phyloP scores from a whole-genome alignment of 805 yeast species.

The Wickerhamomyces silvicola region DNA sequence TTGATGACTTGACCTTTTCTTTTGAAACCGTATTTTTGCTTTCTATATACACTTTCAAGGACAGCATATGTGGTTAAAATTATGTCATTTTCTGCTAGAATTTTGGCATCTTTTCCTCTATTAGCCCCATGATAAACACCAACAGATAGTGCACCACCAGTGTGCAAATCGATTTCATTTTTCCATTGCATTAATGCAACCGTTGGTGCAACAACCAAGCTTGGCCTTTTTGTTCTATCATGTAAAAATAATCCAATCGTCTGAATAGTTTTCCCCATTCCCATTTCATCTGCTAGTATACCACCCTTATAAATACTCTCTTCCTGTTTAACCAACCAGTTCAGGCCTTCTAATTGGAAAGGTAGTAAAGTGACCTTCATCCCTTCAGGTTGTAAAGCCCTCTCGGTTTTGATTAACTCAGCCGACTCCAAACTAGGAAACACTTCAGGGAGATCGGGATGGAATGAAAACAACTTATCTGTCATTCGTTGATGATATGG shows the following conservation, averaged over 20 bases:
- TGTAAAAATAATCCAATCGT: conserved; percentile 81
- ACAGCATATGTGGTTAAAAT: conserved; percentile 90
- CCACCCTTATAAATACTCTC: conserved; percentile 79
- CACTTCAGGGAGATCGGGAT: conserved; percentile 70
- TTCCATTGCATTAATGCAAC: conserved; percentile 99
- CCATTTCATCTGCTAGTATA: conserved; percentile 97
- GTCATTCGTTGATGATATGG: conserved; percentile 70
- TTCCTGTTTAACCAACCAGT: conserved; percentile 86
- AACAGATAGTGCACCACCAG: conserved; percentile 62
- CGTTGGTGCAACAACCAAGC: conserved; percentile 92
- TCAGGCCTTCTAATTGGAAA: conserved; percentile 88
- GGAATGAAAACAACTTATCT: conserved; percentile 58
- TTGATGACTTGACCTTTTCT: conserved; percentile 65
- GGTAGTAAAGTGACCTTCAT: conserved; percentile 73
- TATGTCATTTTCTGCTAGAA: conserved; percentile 63
- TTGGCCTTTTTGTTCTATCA: conserved; percentile 63
- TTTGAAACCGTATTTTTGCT: conserved; percentile 76
- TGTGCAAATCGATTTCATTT: conserved; percentile 81
- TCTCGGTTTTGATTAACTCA: conserved; percentile 40
- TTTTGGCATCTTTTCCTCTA: conserved; percentile 47
- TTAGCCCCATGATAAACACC: conserved; percentile 83
- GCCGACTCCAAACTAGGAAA: conserved; percentile 56
- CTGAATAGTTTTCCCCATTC: conserved; percentile 98
- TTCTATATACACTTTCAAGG: conserved; percentile 77
- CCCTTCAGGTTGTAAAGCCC: conserved; percentile 71